phyloP scores from a whole-genome alignment of 2,329 filamentous ascomycete genomes.

The Dactylonectria estremocensis region DNA sequence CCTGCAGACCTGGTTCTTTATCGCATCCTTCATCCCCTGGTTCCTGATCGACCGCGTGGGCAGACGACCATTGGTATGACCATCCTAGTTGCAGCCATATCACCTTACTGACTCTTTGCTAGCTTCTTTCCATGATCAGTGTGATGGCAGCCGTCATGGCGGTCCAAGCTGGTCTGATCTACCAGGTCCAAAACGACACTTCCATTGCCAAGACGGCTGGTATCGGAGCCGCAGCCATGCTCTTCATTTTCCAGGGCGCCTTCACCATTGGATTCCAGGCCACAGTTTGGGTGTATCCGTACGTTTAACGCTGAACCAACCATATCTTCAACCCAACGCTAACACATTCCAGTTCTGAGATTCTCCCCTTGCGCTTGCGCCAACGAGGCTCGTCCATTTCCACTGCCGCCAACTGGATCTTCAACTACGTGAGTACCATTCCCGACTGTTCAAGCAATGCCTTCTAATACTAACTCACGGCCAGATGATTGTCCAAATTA shows the following conservation, averaged over 20 bases:
- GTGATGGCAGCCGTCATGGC: constrained; percentile 60
- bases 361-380: constrained; percentile 50
- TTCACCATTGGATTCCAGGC: constrained; percentile 58
- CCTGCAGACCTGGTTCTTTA: constrained; percentile 63
- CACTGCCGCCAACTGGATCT: constrained; percentile 54
- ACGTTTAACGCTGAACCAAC: constrained; percentile 4
- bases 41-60: constrained; percentile 40
- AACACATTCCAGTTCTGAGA: constrained; percentile 47
- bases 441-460: accelerated
- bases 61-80: constrained; percentile 34
- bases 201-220: constrained; percentile 51
- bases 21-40: constrained; percentile 57
- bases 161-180: constrained; percentile 57
- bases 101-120: neutral
- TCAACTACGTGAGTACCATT: constrained; percentile 49
- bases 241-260: constrained; percentile 58
- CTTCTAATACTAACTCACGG: neutral
- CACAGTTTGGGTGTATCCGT: constrained; percentile 54
- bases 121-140: constrained; percentile 58
- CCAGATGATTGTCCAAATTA: constrained; percentile 41
- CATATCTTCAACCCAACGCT: neutral
- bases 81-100: neutral
- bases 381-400: constrained; percentile 53
- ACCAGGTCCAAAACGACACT: constrained; percentile 56
- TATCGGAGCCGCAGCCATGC: constrained; percentile 58